Percentiles rank a stretch among this genome's conserved stretches.
phyloP scores from a whole-genome alignment of 768 basidiomycete species.

The Phaeolepiota aurea region DNA sequence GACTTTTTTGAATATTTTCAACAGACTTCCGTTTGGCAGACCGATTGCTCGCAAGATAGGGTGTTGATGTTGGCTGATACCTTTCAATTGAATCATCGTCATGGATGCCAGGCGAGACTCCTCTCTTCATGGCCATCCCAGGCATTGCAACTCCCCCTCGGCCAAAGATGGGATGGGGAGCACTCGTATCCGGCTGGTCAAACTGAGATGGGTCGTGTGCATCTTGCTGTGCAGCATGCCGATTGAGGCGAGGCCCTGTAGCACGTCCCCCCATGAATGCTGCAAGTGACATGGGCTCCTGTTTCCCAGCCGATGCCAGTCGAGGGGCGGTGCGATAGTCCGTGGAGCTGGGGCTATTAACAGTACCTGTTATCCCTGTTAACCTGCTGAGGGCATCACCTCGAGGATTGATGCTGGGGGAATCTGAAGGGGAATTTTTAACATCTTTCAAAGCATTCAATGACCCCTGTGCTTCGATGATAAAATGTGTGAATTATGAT shows the following conservation, averaged over 20 bases:
- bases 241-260: slow-evolving; percentile 65
- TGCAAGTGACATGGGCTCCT: slow-evolving; percentile 55
- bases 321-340: not conserved
- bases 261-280: slow-evolving; percentile 77
- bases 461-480: not conserved
- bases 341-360: not conserved
- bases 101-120: not conserved
- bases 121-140: slow-evolving; percentile 39
- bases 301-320: not conserved
- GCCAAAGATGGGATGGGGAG: slow-evolving; percentile 72
- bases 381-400: slow-evolving; percentile 7
- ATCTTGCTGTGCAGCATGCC: slow-evolving; percentile 66
- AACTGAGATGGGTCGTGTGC: slow-evolving; percentile 57
- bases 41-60: not conserved
- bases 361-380: not conserved
- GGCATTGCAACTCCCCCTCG: slow-evolving; percentile 70
- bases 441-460: not conserved
- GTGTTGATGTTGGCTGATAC: slow-evolving; percentile 1
- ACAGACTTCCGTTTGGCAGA: not conserved
- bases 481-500: not conserved
- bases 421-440: not conserved
- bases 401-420: not conserved
- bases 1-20: not conserved
- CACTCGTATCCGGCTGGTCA: slow-evolving; percentile 46
- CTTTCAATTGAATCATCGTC: slow-evolving; percentile 1